Evolutionary conservation across 352 stramenopile species (phyloP), one percentile per base, ranked within the genome.

Genomic region (Elongisporangium undulatum): DNA sequence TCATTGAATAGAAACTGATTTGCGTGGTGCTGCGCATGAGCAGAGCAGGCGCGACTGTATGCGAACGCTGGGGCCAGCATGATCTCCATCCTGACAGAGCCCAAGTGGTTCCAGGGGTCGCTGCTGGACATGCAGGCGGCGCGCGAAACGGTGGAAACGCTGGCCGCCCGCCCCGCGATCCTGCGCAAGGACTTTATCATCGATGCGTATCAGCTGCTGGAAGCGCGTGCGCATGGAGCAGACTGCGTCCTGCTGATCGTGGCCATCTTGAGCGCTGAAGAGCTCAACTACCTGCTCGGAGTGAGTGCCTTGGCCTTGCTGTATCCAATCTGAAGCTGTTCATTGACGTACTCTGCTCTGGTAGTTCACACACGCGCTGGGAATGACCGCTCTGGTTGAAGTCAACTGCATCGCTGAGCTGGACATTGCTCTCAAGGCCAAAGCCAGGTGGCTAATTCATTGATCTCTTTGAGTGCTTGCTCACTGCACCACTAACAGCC

Each of bases 241-340:
- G 97, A 99, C 78, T 98, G 96, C 49, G 88, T 99, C 57, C 77
- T 99, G 56, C 82, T 99, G 8, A 99, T 99, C 68, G 96, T 99
- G 12, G 92, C 96, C 29, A 94, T 97, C 55, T 59, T 97, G 62
- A 77, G 79, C 17, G 73, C 85, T 17, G 67, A 82, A 53, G 53
- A 76, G 38, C 68, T 95, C 29, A 63, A 66, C 22, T 48, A 77
- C 57, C 77, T 95, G 23, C 85, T 95, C 51, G 57, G 82, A 45
- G 84, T 88, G 57, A 26, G 68, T 63, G 5, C 3, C 15, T 39
- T 34, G 9, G 34, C 34, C 12, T 17, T 45, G 10, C 3, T 45
- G 34, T 12, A 45, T 45, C 0, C 13, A 17, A 45, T 45, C 10
- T 12, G 17, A 17, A 17, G 34, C 34, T 58, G 7, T 4, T 4